Evolutionary conservation across 2,329 filamentous ascomycete genomes (phyloP), one percentile per base, ranked within the genome.

Genomic region (Botrytis byssoidea): DNA sequence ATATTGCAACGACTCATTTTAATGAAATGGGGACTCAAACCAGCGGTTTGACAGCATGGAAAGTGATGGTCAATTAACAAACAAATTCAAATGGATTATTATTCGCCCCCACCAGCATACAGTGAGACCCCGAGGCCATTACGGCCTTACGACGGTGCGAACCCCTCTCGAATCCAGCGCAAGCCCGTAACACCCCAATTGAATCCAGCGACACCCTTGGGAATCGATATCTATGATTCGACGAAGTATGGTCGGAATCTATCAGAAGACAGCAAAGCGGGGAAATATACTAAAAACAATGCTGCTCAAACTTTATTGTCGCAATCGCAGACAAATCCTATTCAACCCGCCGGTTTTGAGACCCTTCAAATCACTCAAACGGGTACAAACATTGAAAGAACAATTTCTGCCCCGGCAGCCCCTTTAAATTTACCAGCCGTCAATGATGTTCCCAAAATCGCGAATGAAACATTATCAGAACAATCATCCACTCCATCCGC

Each of bases 71-170:
- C 37, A 48, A 70, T 46, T 37, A 20, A 48, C 29, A 46, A 35
- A 46, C 10, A 70, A 63, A 32, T 14, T n/a, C 40, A 32, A 46
- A 72, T 74, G 67, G 61, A 70, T 46, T 32, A 37, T 51, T 37
- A 71, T 63, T 40, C 40, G 37, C 18, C 48, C 18, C 71, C 74
- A 29, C 69, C 71, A 29, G 40, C 69, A 40, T 71, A 76, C 42
- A 48, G 57, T 67, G 72, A 74, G 25, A 48, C 57, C 35, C 64
- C 29, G 18, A 29, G 40, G 29, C 3, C 51, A 46, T 40, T 59
- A 32, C 57, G 9, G 25, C 55, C 20, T 46, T 40, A 16, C 57
- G 25, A 68, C 29, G 65, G 22, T 40, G 29, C 42, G 29, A 64
- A 70, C 14, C 48, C 61, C 22, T 59, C 64, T 40, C 71, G 32